Evolutionary conservation across 306 rosid species (phyloP).

Genomic region (Rosa lucieae): DNA sequence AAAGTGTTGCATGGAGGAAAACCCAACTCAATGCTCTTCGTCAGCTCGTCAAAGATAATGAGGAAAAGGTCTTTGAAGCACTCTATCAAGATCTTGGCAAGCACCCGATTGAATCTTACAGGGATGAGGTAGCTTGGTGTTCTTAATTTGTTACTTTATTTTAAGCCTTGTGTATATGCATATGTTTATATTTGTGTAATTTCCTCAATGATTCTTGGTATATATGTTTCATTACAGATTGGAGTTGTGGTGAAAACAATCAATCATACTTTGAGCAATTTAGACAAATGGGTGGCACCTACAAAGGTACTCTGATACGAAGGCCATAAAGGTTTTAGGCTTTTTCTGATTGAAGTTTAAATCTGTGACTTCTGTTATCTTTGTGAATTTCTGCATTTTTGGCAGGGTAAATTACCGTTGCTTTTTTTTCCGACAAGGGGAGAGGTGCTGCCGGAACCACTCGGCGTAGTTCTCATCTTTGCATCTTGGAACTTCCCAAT

Average conservation of each 20-base stretch:
- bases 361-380: background rate
- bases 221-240: conserved; percentile 35
- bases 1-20: conserved; percentile 73
- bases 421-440: conserved; percentile 71
- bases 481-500: conserved; percentile 90
- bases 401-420: conserved; percentile 52
- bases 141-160: background rate
- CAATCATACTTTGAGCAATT: conserved; percentile 32
- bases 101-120: conserved; percentile 64
- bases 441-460: conserved; percentile 72
- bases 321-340: background rate
- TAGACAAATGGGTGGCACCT: conserved; percentile 79
- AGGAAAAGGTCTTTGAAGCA: conserved; percentile 50
- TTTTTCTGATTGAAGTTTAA: background rate
- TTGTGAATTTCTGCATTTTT: conserved; percentile 8
- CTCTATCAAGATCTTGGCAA: conserved; percentile 88
- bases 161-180: background rate
- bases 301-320: conserved; percentile 38
- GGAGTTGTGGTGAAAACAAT: conserved; percentile 70
- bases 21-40: conserved; percentile 56
- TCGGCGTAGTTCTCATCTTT: conserved; percentile 81
- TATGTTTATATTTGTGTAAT: background rate
- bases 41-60: conserved; percentile 56
- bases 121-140: conserved; percentile 62
- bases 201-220: background rate